Evolutionary conservation across 2,329 filamentous ascomycete genomes (phyloP), one percentile per base, ranked within the genome.

Genomic region (Arthrobotrys conoides): DNA sequence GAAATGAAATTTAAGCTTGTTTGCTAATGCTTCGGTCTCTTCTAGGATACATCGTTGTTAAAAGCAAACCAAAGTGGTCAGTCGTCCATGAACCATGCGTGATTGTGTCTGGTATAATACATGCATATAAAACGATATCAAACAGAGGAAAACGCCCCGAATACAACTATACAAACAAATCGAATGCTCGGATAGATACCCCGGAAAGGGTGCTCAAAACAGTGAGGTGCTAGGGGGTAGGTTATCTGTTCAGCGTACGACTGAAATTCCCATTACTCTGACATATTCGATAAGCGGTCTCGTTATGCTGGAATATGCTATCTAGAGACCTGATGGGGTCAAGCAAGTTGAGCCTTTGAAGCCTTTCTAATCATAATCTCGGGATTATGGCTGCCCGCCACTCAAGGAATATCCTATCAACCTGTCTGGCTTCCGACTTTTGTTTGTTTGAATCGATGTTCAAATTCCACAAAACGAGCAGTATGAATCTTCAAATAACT

Each of bases 401-500:
- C 27, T 18, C 27, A 3, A 27, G 9, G 16, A 33, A 55, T 55
- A 14, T 30, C 14, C 18, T 18, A n/a, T 18, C 6, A 16, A 55
- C 33, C 14, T 18, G 3, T 33, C 27, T 18, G 24, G 3, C 22
- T 30, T 55, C n/a, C 24, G n/a, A 33, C 27, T 6, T 6, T 30
- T 30, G 27, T 55, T 6, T 33, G 24, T 9, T 55, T 18, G 27
- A 46, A 18, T 24, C 27, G 9, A 9, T 18, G 1, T 36, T 36
- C 14, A 46, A 27, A 18, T 5, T 5, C 22, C 27, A 24, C 16
- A 20, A 49, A 41, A n/a, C 27, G 3, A 9, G 30, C 12, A 38
- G 36, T 63, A 46, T 46, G n/a, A 20, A 46, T 46, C 5, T 20
- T 46, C 73, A 77, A n/a, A 77, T 77, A 12, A 71, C 38, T 2